Evolutionary conservation across 345 rosid genomes (phyloP), one percentile per base, ranked within the genome.

Genomic region (Eutrema heterophyllum): DNA sequence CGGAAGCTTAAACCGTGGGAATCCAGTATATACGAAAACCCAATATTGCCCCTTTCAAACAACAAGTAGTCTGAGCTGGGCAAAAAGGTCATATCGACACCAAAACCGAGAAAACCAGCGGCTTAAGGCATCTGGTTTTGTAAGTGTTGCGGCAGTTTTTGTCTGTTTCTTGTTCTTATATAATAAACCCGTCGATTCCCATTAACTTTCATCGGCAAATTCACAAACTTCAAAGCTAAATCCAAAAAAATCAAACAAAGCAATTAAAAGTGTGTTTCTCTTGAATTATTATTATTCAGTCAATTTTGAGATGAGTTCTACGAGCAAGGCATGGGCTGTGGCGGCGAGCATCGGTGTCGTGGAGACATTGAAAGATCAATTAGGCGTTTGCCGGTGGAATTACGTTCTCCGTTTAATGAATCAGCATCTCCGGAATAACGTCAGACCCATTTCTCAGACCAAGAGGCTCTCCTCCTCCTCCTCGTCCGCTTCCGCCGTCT

Each of bases 301-400:
- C 46, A 29, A 52, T 10, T 54, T 18, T 18, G 46, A 76, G 56
- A 84, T 84, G 87, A 81, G 77, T 79, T 71, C 80, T 5, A 64
- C 82, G 3, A 84, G 82, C 68, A 86, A 82, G 44, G 78, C 90
- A 0, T 90, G 89, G 86, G 29, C 63, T 0, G 85, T 80, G 2
- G 90, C 86, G 1, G 81, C 77, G 12, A 80, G 83, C 33, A 61
- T 88, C 7, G 96, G 83, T 24, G 85, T 84, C 6, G 87, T 90
- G 29, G 92, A 85, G 74, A 87, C 89, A 5, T 26, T 84, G 16
- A 90, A 88, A 39, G 91, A 87, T 48, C 87, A 84, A 30, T 32
- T 74, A 67, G 92, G 92, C 0, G 55, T 86, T 46, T 83, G 90
- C 39, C 73, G 94, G 26, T 85, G 87, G 88, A 90, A 83, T 70